Evolutionary conservation across 164 flowering plant species (phyloP).

Genomic region (Santalum album): DNA sequence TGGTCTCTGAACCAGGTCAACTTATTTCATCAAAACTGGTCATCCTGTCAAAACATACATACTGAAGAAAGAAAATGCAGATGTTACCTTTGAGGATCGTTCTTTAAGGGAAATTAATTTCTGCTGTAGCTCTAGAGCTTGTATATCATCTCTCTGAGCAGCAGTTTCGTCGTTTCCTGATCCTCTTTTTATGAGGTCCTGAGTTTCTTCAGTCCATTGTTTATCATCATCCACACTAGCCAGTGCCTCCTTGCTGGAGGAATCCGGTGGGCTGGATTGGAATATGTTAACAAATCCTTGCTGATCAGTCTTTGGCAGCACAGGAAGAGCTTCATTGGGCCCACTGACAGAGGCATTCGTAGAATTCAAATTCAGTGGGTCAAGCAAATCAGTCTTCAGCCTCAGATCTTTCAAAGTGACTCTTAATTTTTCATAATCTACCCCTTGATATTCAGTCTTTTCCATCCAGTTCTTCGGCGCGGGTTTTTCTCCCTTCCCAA

Average conservation of each 20-base stretch:
- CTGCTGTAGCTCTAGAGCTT: constrained; percentile 13
- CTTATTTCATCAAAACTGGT: not conserved
- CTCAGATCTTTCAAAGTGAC: constrained; percentile 21
- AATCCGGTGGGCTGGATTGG: constrained; percentile 1
- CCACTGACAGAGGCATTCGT: constrained; percentile 3
- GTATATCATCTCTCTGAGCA: constrained; percentile 12
- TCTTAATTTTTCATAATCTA: constrained; percentile 13
- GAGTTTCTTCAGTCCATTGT: constrained; percentile 3
- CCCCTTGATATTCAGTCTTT: constrained; percentile 11
- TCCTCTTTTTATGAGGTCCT: constrained; percentile 4
- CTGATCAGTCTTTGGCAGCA: constrained; percentile 7
- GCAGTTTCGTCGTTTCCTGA: constrained; percentile 14
- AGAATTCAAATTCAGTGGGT: constrained; percentile 6
- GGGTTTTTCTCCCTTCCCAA: constrained; percentile 10
- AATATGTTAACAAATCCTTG: constrained; percentile 5
- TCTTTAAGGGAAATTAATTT: constrained; percentile 18
- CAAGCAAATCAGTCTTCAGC: constrained; percentile 15
- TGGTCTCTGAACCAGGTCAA: too few relatives aligned
- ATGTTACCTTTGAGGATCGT: constrained; percentile 29
- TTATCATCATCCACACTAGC: not conserved
- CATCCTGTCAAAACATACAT: not conserved
- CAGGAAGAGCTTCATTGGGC: constrained; percentile 1
- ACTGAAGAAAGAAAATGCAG: not conserved
- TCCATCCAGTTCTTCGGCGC: constrained; percentile 6
- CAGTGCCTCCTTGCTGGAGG: constrained; percentile 6